Evolutionary conservation across 495 filamentous ascomycete species (phyloP).

Genomic region (Xylaria venustula): DNA sequence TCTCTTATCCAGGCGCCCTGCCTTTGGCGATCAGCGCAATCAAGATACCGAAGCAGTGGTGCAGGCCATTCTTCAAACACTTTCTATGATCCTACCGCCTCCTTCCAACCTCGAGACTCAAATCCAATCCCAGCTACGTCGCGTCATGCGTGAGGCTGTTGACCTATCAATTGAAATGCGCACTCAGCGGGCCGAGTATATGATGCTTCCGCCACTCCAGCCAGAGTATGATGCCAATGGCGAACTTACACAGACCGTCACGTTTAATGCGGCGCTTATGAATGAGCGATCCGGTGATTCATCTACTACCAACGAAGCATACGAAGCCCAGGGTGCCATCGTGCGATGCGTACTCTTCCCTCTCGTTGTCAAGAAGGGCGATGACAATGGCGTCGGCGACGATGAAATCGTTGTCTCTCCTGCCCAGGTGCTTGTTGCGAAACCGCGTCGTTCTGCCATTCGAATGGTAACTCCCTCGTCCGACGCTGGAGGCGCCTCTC

Average conservation of each 20-base stretch:
- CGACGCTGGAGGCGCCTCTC: conserved; percentile 28
- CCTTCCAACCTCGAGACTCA: conserved; percentile 70
- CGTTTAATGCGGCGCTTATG: conserved; percentile 89
- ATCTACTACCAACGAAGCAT: conserved; percentile 60
- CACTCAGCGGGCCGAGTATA: conserved; percentile 90
- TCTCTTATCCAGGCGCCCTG: conserved; percentile 71
- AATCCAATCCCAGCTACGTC: conserved; percentile 75
- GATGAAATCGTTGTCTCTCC: conserved; percentile 92
- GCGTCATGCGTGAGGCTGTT: conserved; percentile 79
- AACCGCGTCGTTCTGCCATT: conserved; percentile 18
- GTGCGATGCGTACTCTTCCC: conserved; percentile 93
- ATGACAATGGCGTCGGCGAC: conserved; percentile 78
- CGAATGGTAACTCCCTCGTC: conserved; percentile 32
- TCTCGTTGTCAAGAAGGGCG: conserved; percentile 89
- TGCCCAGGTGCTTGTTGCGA: conserved; percentile 81
- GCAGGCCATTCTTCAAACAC: conserved; percentile 75
- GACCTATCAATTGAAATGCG: conserved; percentile 94
- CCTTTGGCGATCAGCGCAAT: conserved; percentile 72
- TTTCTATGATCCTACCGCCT: conserved; percentile 77
- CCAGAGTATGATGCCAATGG: conserved; percentile 93
- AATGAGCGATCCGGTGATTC: conserved; percentile 77
- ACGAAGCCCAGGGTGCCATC: conserved; percentile 70
- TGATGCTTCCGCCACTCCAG: conserved; percentile 94
- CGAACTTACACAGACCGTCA: conserved; percentile 76
- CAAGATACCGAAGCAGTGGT: conserved; percentile 88